Evolutionary conservation across 495 filamentous ascomycete species (phyloP), one percentile per base, ranked within the genome.

Genomic region (Trichoderma virens): DNA sequence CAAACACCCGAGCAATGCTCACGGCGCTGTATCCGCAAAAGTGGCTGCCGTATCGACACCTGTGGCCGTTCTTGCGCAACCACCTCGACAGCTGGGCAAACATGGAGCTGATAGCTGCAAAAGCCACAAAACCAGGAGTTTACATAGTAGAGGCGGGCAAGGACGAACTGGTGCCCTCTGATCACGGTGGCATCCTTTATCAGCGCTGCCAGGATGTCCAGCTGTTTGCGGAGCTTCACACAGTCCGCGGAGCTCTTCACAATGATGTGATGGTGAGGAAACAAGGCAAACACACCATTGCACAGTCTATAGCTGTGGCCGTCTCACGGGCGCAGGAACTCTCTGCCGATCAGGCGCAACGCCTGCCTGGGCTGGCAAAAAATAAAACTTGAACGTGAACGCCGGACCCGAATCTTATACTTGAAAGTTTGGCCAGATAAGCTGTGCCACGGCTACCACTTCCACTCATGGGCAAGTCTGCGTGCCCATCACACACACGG

Each of bases 21-120:
- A 74, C 83, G 32, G 83, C 82, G 2, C 70, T 95, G 23, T 94
- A 92, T 72, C 90, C 90, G 11, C 89, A 93, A 69, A 88, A 84
- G 65, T 93, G 90, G 90, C 74, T 93, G 0, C 90, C 90, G 0
- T 93, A 94, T 65, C 73, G 72, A 31, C 69, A 80, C 39, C 71
- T 82, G 2, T 80, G 79, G 78, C 79, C 78, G 0, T 80, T 82
- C 54, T 69, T 82, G 31, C 71, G 78, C 32, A 81, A 74, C 38
- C 76, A 79, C 39, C 67, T 80, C 39, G 76, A 80, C 56, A 80
- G 78, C 63, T 80, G 73, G 74, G 64, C 69, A 59, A 80, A 80
- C 67, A 32, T 81, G 43, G 71, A 67, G 2, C 35, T 70, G 20
- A 75, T 81, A 59, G 74, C 71, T 18, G 65, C 67, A 5, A 54